Base-by-base conservation (phyloP, 192 early-diverging fungal species). In the Gaertneriomyces sp. region DNA sequence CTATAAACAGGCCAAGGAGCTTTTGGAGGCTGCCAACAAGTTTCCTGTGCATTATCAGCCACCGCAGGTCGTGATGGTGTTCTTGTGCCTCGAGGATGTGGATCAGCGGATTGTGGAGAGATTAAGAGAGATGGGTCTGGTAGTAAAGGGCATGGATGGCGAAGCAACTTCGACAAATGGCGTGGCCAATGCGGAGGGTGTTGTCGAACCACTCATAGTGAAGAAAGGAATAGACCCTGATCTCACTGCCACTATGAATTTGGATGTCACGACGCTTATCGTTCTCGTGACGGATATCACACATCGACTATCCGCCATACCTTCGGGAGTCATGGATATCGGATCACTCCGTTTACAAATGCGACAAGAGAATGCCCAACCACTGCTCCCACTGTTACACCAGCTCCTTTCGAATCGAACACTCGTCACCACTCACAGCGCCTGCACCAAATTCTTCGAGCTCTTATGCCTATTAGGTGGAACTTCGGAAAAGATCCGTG, bases 191-290 rank as follows among this genome's bases (percentile, higher is more conserved):
- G 12, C 12, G 10, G 64, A 33, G 7, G 64, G 33, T 17, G 40
- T 41, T 25, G 59, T 17, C 59, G 45, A 38, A 14, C 14, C 41
- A 10, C 19, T 19, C 4, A 14, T 2, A 43, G n/a, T 60, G 39
- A 17, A 42, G 12, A 49, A 49, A 49, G 17, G 47, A 12, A 49
- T 49, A 56, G 14, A 11, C 11, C 54, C 54, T 38, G 45, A 53
- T 8, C 11, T 74, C 19, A 66, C 77, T 1, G 25, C 59, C 6
- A 68, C 57, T 4, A n/a, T 79, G 5, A 82, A 82, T 56, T 60
- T 82, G 4, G 81, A 82, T 59, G 57, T 77, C 6, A 75, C 76
- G 8, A 78, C 77, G 5, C 60, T 82, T 4, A 69, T 82, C 10
- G 52, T 64, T 3, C 65, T 82, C 11, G 74, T 66, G 16, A 51